Base-by-base conservation (phyloP, 2,329 filamentous ascomycete species). In the Parasarocladium wereldwijsianum region DNA sequence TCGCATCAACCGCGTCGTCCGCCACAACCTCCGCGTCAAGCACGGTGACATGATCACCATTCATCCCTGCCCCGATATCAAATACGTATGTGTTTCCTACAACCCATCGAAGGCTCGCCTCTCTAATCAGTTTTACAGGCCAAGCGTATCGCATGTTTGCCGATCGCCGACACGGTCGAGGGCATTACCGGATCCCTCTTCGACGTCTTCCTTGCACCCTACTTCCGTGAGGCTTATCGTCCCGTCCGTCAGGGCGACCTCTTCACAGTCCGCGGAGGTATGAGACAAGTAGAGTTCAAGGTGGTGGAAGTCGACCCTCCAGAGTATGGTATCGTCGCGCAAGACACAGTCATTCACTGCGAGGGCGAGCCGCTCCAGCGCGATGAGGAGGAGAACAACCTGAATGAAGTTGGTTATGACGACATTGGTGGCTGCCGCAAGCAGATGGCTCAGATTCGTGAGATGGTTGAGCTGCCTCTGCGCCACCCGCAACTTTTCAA, bases 261-360 rank as follows among this genome's bases (percentile, higher is more conserved):
- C 34, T 98, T 98, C 70, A 94, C 86, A 54, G 84, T 90, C 37
- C 80, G 90, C 49, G 90, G 87, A 61, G 87, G 86, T 52, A 98
- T 98, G 90, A 77, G 90, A 56, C 87, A 94, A 59, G 90, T 98
- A 20, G 90, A 98, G 54, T 98, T 98, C 68, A 98, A 98, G 70
- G 87, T 98, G 24, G 87, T 98, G 27, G 90, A 98, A 62, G 86
- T 98, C 28, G 90, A 98, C 47, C 86, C 90, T 26, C 90, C 90
- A 42, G 90, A 98, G 66, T 96, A 92, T 50, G 92, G 92, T 45
- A 98, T 98, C 40, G 90, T 98, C 35, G 90, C 90, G 36, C 90
- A 98, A 60, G 90, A 98, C 51, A 98, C 90, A 12, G 82, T 98
- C 44, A 96, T 98, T 45, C 90, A 98, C 65, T 96, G 90, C 60